Evolutionary conservation across 495 filamentous ascomycete species (phyloP), one percentile per base, ranked within the genome.

Genomic region (Hypomontagnella monticulosa): DNA sequence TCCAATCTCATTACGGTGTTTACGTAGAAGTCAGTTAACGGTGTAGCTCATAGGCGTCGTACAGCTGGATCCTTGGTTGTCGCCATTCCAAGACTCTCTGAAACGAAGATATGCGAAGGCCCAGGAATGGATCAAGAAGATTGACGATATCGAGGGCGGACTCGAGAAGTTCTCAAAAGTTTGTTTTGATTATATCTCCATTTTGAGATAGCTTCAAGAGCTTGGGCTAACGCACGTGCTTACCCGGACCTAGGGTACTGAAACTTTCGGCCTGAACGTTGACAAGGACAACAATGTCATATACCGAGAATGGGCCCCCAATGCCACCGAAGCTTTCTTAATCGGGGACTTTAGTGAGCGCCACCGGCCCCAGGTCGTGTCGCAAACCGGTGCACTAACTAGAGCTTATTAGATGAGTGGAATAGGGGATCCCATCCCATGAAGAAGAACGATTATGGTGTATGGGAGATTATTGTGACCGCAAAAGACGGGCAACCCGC

Each of bases 281-380:
- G 81, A 86, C 64, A 81, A 87, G 9, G 89, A 97, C 69, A 89
- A 91, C 67, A 92, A 93, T 75, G 92, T 99, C 67, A 83, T 79
- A 42, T 99, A 99, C 78, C 86, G 91, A 66, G 95, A 99, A 86
- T 99, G 95, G 95, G 95, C 95, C 1, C 94, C 95, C 47, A 94
- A 91, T 80, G 93, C 92, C 50, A 76, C 86, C 16, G 77, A 89
- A 67, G 95, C 95, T 15, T 88, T 89, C 61, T 83, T 99, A n/a
- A 89, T 98, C 61, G 95, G 95, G 53, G 95, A 98, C 59, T 99
- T 98, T 81, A 99, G 93, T 97, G 37, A 66, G 70, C 27, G 30
- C 40, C 47, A 42, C 2, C 57, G 55, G 48, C 57, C 58, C 51
- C 30, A 14, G 0, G 4, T 20, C 15, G 10, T 4, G 38, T 30